Conservation (phyloP, 139 green algal genomes). For the Asterochloris sp. region DNA sequence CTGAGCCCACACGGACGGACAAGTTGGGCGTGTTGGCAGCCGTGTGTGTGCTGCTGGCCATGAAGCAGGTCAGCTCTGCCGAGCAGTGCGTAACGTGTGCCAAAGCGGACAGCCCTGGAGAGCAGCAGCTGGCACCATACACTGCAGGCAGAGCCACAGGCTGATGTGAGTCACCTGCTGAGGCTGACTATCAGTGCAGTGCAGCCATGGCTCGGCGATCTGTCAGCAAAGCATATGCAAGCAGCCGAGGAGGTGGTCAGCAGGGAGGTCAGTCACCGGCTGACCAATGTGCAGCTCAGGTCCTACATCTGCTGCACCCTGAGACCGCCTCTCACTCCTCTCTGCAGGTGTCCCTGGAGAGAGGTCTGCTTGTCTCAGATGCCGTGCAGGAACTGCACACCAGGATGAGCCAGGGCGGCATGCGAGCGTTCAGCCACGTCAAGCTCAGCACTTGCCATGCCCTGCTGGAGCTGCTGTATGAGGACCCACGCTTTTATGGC, state of each 20-base stretch:
- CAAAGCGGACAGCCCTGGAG: background rate
- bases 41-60: conserved; percentile 6
- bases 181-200: too few species aligned
- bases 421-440: background rate
- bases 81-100: background rate
- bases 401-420: background rate
- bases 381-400: background rate
- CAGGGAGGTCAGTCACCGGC: background rate
- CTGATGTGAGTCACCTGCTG: too few species aligned
- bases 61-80: background rate
- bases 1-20: too few species aligned
- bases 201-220: too few species aligned
- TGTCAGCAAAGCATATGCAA: too few species aligned
- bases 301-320: background rate
- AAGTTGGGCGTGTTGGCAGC: conserved; percentile 1
- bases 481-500: background rate
- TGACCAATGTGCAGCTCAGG: background rate
- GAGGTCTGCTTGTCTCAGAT: background rate
- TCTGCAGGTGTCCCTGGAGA: background rate
- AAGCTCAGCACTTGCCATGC: background rate
- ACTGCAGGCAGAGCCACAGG: background rate
- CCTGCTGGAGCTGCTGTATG: conserved; percentile 2
- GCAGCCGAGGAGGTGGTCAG: too few species aligned
- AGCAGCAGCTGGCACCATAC: background rate
- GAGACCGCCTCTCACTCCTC: background rate